Conservation (phyloP, 2,329 filamentous ascomycete genomes). For the Apiospora malaysiana region DNA sequence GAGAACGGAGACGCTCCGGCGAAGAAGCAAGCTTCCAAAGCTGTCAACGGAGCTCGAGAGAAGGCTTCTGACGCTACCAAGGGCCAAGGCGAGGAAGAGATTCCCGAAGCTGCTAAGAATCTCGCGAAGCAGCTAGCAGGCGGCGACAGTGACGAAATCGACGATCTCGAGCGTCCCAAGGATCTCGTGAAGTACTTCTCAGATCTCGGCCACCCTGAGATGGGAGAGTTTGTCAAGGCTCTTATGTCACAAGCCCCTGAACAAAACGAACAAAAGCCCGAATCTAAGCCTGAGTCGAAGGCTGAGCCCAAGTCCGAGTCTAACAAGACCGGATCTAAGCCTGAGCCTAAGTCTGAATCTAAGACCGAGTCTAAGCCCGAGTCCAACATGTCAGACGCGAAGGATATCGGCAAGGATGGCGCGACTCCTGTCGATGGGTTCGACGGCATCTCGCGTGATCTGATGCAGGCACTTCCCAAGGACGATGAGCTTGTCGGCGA, state of each 20-base stretch:
- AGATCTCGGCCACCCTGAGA: constrained; percentile 37
- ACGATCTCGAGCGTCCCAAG: background rate
- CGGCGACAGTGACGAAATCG: background rate
- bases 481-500: constrained; percentile 29
- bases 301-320: background rate
- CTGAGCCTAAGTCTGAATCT: background rate
- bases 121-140: background rate
- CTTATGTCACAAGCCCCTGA: constrained; percentile 28
- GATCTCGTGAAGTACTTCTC: constrained; percentile 37
- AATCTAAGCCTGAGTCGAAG: background rate
- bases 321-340: background rate
- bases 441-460: constrained; percentile 11
- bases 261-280: constrained; percentile 19
- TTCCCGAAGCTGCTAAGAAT: background rate
- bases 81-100: background rate
- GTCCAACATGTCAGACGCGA: constrained; percentile 20
- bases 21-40: background rate
- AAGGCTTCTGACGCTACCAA: background rate
- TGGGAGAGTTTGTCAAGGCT: constrained; percentile 37
- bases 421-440: background rate
- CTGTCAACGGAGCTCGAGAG: background rate
- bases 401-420: background rate
- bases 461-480: constrained; percentile 26
- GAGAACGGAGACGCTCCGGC: background rate
- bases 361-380: background rate